phyloP scores from a whole-genome alignment of 345 rosid genomes.

The Eutrema heterophyllum region DNA sequence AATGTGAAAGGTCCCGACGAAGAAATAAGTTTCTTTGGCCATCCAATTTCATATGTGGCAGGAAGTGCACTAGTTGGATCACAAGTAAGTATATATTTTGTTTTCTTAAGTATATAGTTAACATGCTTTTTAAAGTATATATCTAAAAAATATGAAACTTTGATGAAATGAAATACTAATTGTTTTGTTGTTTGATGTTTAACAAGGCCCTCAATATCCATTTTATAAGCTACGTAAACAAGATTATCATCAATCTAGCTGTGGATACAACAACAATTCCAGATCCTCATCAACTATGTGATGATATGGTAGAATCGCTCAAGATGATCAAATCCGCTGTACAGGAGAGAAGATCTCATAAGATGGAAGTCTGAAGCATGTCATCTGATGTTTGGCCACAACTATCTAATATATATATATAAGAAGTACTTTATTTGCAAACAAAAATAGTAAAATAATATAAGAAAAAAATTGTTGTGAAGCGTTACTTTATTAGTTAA shows the following conservation, averaged over 20 bases:
- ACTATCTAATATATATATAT: background rate
- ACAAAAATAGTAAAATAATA: background rate
- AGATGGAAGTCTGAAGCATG: background rate
- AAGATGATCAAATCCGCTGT: slow-evolving; percentile 36
- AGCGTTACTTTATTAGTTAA: background rate
- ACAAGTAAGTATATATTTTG: slow-evolving; percentile 30
- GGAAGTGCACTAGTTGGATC: slow-evolving; percentile 51
- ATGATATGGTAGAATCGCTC: slow-evolving; percentile 53
- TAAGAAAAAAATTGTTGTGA: background rate
- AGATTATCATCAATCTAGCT: slow-evolving; percentile 52
- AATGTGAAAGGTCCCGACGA: slow-evolving; percentile 50
- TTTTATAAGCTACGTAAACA: slow-evolving; percentile 62
- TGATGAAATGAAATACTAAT: slow-evolving; percentile 17
- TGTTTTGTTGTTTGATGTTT: slow-evolving; percentile 15
- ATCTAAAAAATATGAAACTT: background rate
- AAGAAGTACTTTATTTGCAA: background rate
- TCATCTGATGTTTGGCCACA: background rate
- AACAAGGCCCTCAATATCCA: slow-evolving; percentile 71
- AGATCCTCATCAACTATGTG: slow-evolving; percentile 60
- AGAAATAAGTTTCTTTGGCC: slow-evolving; percentile 53
- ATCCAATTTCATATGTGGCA: slow-evolving; percentile 50
- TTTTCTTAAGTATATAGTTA: background rate
- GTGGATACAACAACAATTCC: slow-evolving; percentile 62
- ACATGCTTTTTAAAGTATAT: background rate
- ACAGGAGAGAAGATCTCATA: background rate